Conservation (phyloP, 2,329 filamentous ascomycete species). For the Fusarium robinianum region DNA sequence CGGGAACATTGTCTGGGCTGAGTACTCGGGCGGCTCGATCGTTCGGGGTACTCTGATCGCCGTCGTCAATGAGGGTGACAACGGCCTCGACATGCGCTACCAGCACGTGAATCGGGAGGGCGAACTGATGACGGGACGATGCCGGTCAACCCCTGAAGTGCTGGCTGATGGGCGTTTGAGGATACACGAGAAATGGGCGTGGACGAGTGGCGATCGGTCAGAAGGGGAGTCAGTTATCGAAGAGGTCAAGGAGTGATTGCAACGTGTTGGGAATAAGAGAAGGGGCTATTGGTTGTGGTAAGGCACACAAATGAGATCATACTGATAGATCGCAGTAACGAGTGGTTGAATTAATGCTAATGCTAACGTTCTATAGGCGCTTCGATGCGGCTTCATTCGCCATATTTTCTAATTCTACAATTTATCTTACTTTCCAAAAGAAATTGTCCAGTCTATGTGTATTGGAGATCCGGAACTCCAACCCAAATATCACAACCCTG, state of each 20-base stretch:
- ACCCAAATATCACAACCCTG: too few species aligned
- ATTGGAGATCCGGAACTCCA: too few species aligned
- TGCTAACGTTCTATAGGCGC: too few species aligned
- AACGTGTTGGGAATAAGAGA: background rate
- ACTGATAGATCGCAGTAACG: too few species aligned
- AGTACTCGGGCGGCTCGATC: slow-evolving; percentile 34
- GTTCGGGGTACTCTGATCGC: slow-evolving; percentile 31
- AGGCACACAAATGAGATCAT: too few species aligned
- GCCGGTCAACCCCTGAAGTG: slow-evolving; percentile 26
- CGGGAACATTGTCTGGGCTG: slow-evolving; percentile 35
- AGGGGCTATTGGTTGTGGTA: background rate
- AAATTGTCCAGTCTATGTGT: too few species aligned
- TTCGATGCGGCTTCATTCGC: too few species aligned
- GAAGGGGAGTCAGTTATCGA: slow-evolving; percentile 32
- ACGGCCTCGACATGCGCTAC: slow-evolving; percentile 36
- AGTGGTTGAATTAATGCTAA: too few species aligned
- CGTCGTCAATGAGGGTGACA: slow-evolving; percentile 19
- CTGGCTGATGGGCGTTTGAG: slow-evolving; percentile 31
- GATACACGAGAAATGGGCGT: slow-evolving; percentile 36
- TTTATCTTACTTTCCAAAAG: too few species aligned
- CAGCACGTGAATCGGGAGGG: slow-evolving; percentile 34
- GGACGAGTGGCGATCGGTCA: slow-evolving; percentile 32
- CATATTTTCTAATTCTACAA: too few species aligned
- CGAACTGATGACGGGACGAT: slow-evolving; percentile 35
- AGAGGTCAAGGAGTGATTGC: slow-evolving; percentile 22